Evolutionary conservation across 768 basidiomycete species (phyloP).

Genomic region (Pleurotus tuber-regium): DNA sequence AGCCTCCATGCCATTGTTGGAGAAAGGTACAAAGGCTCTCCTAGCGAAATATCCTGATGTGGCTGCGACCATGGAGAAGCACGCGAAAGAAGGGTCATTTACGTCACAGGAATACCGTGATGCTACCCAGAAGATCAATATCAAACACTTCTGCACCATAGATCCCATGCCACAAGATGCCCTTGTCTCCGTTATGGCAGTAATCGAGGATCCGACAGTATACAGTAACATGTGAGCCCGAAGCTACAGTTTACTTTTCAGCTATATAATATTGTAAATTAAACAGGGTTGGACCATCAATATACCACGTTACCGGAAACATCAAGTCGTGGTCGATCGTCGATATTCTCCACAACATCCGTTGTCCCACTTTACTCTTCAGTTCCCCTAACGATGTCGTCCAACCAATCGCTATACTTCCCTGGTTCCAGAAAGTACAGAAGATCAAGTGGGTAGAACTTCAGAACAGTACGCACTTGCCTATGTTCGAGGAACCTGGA

Average conservation of each 20-base stretch:
- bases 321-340: constrained; percentile 21
- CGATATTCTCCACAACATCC: constrained; percentile 19
- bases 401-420: constrained; percentile 17
- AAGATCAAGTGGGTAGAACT: constrained; percentile 35
- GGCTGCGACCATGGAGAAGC: not conserved
- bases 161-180: constrained; percentile 33
- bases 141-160: constrained; percentile 31
- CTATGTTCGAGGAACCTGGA: constrained; percentile 21
- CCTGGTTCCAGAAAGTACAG: constrained; percentile 22
- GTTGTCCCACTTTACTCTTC: constrained; percentile 20
- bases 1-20: constrained; percentile 26
- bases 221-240: constrained; percentile 29
- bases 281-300: constrained; percentile 33
- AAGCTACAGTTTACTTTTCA: not conserved
- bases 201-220: constrained; percentile 29
- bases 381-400: constrained; percentile 20
- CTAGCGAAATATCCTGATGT: not conserved
- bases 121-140: constrained; percentile 25
- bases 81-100: not conserved
- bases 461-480: constrained; percentile 25
- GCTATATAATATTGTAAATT: not conserved
- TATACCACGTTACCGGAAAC: constrained; percentile 27
- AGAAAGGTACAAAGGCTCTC: constrained; percentile 3
- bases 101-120: constrained; percentile 28
- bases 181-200: constrained; percentile 18